These are phyloP conservation scores for Otatea glauca DNA, from an alignment of 176 grass and related monocot genomes.

Conservation along the genomic window DNA sequence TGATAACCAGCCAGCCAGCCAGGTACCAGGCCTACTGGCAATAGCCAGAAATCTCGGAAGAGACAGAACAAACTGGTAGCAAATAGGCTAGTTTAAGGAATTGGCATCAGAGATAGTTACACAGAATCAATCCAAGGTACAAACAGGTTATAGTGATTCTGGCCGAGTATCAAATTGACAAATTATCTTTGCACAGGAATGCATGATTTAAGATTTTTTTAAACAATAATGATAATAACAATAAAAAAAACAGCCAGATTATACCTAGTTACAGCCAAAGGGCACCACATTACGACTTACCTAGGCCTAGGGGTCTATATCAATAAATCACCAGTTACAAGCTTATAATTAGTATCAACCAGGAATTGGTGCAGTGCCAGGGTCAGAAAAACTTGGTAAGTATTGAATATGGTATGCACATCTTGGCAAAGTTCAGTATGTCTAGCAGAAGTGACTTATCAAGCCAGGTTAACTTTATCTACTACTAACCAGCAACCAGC, in stretches of 20 bases:
- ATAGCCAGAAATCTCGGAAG: conserved; percentile 15
- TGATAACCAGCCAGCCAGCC: neutral
- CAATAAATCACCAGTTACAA: neutral
- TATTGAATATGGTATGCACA: neutral
- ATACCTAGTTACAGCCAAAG: neutral
- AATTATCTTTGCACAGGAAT: neutral
- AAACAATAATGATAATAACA: neutral
- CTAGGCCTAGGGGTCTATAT: neutral
- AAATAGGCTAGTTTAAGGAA: conserved; percentile 1
- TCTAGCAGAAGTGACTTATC: neutral
- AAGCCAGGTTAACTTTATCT: neutral
- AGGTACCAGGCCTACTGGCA: neutral
- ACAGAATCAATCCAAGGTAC: neutral
- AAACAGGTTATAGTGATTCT: neutral
- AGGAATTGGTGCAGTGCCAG: neutral
- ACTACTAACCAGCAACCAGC: neutral
- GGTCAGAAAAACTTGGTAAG: neutral
- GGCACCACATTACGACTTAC: neutral
- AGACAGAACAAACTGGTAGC: conserved; percentile 4
- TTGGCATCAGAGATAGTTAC: neutral
- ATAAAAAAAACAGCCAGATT: neutral
- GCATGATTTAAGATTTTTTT: neutral
- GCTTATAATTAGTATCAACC: conserved; percentile 4
- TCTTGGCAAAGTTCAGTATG: neutral
- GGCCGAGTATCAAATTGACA: neutral